A percentile compares a stretch with the other conserved stretches of the same genome.
Conservation (phyloP, 2,329 filamentous ascomycete genomes). For the Arthrobotrys iridis region DNA sequence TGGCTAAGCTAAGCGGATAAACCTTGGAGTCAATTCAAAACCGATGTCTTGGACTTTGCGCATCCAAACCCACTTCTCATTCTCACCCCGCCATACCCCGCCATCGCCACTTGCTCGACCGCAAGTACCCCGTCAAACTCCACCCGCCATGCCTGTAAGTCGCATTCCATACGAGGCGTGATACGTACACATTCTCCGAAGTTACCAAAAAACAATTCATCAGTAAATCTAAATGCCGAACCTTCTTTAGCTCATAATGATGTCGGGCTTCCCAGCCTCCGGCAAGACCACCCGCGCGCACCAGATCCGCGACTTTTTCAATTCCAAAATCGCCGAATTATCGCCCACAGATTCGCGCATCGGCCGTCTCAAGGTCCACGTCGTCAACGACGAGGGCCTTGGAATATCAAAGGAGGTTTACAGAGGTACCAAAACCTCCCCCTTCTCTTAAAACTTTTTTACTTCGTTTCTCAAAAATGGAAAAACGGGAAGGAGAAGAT, state of each 20-base stretch:
- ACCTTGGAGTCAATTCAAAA: background rate
- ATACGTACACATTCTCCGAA: background rate
- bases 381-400: conserved; percentile 56
- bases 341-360: conserved; percentile 42
- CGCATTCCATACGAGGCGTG: background rate
- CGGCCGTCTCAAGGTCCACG: conserved; percentile 54
- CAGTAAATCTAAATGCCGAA: no score
- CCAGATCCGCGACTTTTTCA: conserved; percentile 74
- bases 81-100: conserved; percentile 2
- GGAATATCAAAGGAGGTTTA: conserved; percentile 54
- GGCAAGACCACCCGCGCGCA: conserved; percentile 74
- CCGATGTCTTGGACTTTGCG: background rate
- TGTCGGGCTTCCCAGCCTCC: conserved; percentile 74
- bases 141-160: conserved; percentile 43
- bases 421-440: conserved; percentile 28
- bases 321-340: conserved; percentile 66
- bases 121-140: background rate
- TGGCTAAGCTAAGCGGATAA: background rate
- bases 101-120: background rate
- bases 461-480: background rate
- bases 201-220: background rate
- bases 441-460: no score
- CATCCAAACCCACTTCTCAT: background rate
- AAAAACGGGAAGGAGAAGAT: conserved; percentile 2
- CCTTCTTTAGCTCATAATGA: conserved; percentile 69